Base-by-base conservation (phyloP, 768 basidiomycete species). In the Macrolepiota albuminosa region DNA sequence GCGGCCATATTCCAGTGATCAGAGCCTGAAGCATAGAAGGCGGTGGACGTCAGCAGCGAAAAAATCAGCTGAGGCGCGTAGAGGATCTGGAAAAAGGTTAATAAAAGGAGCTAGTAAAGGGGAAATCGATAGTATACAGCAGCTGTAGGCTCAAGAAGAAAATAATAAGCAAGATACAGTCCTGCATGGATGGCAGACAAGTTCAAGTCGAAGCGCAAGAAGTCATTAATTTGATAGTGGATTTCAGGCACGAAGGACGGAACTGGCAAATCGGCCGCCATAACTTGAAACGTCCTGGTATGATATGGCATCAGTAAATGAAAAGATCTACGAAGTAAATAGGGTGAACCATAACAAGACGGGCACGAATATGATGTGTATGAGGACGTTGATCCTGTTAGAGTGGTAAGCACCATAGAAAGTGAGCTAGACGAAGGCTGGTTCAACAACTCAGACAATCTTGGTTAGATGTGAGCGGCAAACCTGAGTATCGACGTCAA, bases 321-420 rank as follows among this genome's bases (percentile, higher is more conserved):
- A 37, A n/a, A 60, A 43, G 48, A 57, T 53, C 42, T 53, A 33
- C 33, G 37, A 43, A 9, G 54, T 2, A 34, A 42, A 51, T 61
- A 55, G 60, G 49, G 58, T 78, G 48, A 61, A 90, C 94, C 93
- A 98, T 58, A 93, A 70, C 61, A 97, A 80, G 60, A 89, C 68
- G 7, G 95, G 95, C 13, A 96, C 93, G 64, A 86, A 93, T 61
- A 91, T 68, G 65, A 95, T 78, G 72, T 98, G 96, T 62, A 98
- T 92, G 57, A 81, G 72, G 64, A 98, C 75, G 71, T 98, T 98
- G 62, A 85, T 74, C 31, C 84, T 84, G 71, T 96, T 88, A 16
- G 85, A 78, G 72, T 97, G 95, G 74, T 97, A 97, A 54, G 93
- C 88, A 21, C 93, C 93, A 71, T 98, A 98, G 79, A 96, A 96